A percentile compares a stretch with the other conserved stretches of the same genome.
Evolutionary conservation across 2,329 filamentous ascomycete genomes (phyloP).

Genomic region (Ambrosiella xylebori): DNA sequence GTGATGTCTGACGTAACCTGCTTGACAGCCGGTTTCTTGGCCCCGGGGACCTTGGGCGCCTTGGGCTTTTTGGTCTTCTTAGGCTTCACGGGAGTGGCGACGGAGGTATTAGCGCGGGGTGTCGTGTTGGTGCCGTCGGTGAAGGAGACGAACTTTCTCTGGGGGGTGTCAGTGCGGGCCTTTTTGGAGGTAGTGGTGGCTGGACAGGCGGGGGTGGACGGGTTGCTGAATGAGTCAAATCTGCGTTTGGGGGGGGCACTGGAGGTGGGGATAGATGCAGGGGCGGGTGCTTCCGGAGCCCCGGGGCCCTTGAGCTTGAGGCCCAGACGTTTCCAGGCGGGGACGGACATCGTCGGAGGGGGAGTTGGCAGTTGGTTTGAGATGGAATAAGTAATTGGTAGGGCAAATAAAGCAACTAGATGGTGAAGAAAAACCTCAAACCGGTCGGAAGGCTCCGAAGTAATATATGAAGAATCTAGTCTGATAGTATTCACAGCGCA

Average conservation of each 20-base stretch:
- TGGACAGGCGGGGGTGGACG: slow-evolving; percentile 4
- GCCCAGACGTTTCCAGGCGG: slow-evolving; percentile 46
- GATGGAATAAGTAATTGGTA: neutral
- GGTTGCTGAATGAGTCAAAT: slow-evolving; percentile 10
- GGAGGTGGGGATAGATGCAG: neutral
- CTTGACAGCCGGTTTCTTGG: slow-evolving; percentile 20
- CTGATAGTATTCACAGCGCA: neutral
- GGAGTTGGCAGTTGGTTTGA: neutral
- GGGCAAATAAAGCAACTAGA: neutral
- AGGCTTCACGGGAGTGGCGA: slow-evolving; percentile 15
- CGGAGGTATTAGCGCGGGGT: slow-evolving; percentile 14
- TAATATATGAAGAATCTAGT: neutral
- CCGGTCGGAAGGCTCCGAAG: too few species aligned
- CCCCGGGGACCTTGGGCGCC: slow-evolving; percentile 20
- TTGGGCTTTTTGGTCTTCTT: slow-evolving; percentile 21
- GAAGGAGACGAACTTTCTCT: slow-evolving; percentile 33
- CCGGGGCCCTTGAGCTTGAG: slow-evolving; percentile 37
- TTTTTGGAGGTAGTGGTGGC: slow-evolving; percentile 11
- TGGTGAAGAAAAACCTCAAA: neutral
- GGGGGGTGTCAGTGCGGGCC: slow-evolving; percentile 14
- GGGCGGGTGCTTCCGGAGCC: slow-evolving; percentile 17
- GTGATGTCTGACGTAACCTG: slow-evolving; percentile 31
- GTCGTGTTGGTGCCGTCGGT: slow-evolving; percentile 24
- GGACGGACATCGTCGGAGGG: slow-evolving; percentile 26
- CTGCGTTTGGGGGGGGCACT: slow-evolving; percentile 23